Evolutionary conservation across 164 flowering plant genomes (phyloP), one percentile per base, ranked within the genome.

Genomic region (Chimonanthus praecox): DNA sequence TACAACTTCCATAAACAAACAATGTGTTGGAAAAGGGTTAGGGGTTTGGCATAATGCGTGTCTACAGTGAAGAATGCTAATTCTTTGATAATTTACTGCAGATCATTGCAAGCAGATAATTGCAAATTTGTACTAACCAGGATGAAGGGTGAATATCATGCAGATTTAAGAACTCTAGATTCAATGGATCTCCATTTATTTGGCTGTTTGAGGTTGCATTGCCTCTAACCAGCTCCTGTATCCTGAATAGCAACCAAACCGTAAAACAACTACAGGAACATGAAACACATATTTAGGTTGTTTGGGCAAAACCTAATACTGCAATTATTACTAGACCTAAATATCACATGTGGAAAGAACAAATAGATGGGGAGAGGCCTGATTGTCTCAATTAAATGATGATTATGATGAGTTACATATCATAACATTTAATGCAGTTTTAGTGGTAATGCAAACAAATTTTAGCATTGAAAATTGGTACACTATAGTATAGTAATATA

Each of bases 111-210:
- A 47, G 54, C 66, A 64, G 11, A 18, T 18, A 47, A 44, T 51
- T n/a, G 60, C 6, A 47, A 69, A 7, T 62, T 5, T 45, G 46
- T 49, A 81, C 92, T 81, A 47, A 90, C 97, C 97, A 92, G 72
- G 97, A 92, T 68, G 80, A 74, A 49, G 88, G 94, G 71, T 90
- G 92, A 47, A 92, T 81, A 79, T 90, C 87, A 67, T 77, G 72
- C 68, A 92, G 67, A 78, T 84, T 67, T 69, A 79, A 67, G 62
- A 84, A 81, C 9, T 78, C 68, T 15, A 92, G 82, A 16, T 54
- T 74, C 46, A 85, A 58, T 49, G 88, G 89, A 78, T 89, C 91
- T 20, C 97, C 97, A 78, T 76, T 85, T n/a, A 51, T 68, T 79
- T 68, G 79, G 73, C 60, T 13, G 21, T 63, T 77, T 64, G 77